phyloP scores from a whole-genome alignment of 164 flowering plant genomes.

The Annona squamosa region DNA sequence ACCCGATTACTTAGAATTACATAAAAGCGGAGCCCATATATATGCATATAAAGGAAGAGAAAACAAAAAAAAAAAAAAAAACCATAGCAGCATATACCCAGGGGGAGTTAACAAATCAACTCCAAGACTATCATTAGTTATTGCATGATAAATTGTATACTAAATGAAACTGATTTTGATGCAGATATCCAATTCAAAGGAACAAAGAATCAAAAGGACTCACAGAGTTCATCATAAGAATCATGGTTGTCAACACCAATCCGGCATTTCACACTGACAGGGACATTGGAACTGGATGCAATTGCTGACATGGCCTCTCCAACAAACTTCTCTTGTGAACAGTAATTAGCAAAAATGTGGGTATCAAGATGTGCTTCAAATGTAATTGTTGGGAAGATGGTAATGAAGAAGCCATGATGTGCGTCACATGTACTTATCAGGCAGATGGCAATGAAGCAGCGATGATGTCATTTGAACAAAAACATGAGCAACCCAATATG shows the following conservation, averaged over 20 bases:
- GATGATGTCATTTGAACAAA: neutral
- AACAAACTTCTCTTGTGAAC: conserved; percentile 78
- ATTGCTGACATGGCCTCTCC: conserved; percentile 93
- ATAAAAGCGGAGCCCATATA: too few species aligned
- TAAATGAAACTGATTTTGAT: neutral
- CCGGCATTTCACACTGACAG: conserved; percentile 95
- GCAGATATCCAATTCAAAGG: neutral
- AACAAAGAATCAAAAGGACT: conserved; percentile 21
- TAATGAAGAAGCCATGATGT: too few species aligned
- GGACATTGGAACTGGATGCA: conserved; percentile 71
- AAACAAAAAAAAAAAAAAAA: neutral
- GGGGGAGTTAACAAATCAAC: neutral
- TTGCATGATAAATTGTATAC: neutral
- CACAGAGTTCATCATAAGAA: conserved; percentile 88
- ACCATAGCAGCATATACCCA: neutral
- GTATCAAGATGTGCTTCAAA: conserved; percentile 20
- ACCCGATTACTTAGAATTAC: too few species aligned
- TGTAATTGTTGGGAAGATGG: too few species aligned
- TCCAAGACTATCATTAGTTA: neutral
- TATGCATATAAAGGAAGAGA: neutral
- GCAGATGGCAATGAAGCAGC: neutral
- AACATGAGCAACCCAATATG: neutral
- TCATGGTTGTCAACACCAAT: conserved; percentile 96
- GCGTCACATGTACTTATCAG: too few species aligned
- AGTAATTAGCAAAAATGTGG: conserved; percentile 12